Conservation (phyloP, 2,329 filamentous ascomycete genomes). For the Stachybotrys chlorohalonatus region DNA sequence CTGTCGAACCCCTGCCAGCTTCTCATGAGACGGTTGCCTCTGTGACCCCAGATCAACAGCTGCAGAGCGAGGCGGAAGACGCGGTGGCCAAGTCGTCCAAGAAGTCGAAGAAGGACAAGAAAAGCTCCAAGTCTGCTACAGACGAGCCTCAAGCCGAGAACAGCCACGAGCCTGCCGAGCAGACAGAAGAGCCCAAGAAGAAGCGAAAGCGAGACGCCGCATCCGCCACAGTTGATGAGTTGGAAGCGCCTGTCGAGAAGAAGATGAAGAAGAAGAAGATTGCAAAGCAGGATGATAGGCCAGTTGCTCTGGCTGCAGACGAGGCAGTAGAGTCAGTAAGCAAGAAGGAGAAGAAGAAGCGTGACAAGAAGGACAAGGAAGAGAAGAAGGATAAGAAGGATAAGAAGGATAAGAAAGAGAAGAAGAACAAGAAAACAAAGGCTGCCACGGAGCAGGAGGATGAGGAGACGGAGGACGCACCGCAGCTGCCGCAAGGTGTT, state of each 20-base stretch:
- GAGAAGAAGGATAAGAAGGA: slow-evolving; percentile 10
- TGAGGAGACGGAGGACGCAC: slow-evolving; percentile 9
- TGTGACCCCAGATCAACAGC: not conserved
- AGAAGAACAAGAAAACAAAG: slow-evolving; percentile 13
- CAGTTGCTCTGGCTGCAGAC: slow-evolving; percentile 4
- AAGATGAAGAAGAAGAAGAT: slow-evolving; percentile 16
- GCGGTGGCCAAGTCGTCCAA: not conserved
- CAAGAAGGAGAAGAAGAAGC: slow-evolving; percentile 8
- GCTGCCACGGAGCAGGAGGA: slow-evolving; percentile 12
- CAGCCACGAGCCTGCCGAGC: slow-evolving; percentile 12
- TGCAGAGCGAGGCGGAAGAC: not conserved
- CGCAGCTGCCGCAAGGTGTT: not conserved
- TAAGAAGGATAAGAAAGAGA: slow-evolving; percentile 14
- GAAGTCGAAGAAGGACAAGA: slow-evolving; percentile 9
- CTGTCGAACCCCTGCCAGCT: not conserved
- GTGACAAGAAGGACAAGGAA: slow-evolving; percentile 2
- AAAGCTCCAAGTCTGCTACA: not conserved
- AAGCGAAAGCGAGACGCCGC: slow-evolving; percentile 17
- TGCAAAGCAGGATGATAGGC: slow-evolving; percentile 4
- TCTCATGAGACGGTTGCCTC: not conserved
- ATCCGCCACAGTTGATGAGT: slow-evolving; percentile 7
- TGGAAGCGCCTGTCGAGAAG: slow-evolving; percentile 13
- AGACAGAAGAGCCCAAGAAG: slow-evolving; percentile 21
- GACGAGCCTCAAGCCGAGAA: slow-evolving; percentile 6
- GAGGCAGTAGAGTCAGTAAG: slow-evolving; percentile 1